Evolutionary conservation across 2,329 filamentous ascomycete genomes (phyloP), one percentile per base, ranked within the genome.

Genomic region (Rutstroemia sp.): DNA sequence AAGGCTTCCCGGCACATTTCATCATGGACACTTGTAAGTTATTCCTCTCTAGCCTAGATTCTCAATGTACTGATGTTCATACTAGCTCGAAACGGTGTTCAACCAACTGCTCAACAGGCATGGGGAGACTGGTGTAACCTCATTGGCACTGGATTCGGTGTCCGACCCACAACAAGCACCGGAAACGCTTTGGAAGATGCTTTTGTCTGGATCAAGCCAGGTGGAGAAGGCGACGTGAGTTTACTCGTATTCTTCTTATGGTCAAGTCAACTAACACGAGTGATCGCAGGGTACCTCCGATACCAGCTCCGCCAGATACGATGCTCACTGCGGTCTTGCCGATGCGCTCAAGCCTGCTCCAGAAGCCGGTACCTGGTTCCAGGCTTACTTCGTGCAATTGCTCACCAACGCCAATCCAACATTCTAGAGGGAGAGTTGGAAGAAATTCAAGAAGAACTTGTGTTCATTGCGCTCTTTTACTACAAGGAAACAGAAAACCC

Each of bases 71-170:
- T 59, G 58, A 62, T 8, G 6, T 25, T n/a, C 6, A 19, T 12
- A 52, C 27, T 56, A 79, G 78, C 71, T 65, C 83, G 86, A 62
- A 83, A 79, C 54, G 84, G 81, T 19, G 81, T 81, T 53, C 82
- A 86, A 69, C 79, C 79, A 39, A 82, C 79, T 19, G 67, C 70
- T 4, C 79, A 81, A 67, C 70, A 73, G 56, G 69, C 69, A 27
- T 85, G 82, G 81, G 83, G 83, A 44, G 76, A 87, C 67, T 87
- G 85, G 84, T 87, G 84, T 74, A 87, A 86, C 66, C 76, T 85
- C 59, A 77, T 73, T 49, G 79, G 78, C 34, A 79, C 82, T 57
- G 84, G 85, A 7, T 87, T 86, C 59, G 85, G 85, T 58, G 70
- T 71, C n/a, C 78, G 82, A n/a, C 83, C 83, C 1, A 79, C 79